These are phyloP conservation scores for Salvia miltiorrhiza DNA, from an alignment of 257 asterid genomes.

Conservation along the genomic window DNA sequence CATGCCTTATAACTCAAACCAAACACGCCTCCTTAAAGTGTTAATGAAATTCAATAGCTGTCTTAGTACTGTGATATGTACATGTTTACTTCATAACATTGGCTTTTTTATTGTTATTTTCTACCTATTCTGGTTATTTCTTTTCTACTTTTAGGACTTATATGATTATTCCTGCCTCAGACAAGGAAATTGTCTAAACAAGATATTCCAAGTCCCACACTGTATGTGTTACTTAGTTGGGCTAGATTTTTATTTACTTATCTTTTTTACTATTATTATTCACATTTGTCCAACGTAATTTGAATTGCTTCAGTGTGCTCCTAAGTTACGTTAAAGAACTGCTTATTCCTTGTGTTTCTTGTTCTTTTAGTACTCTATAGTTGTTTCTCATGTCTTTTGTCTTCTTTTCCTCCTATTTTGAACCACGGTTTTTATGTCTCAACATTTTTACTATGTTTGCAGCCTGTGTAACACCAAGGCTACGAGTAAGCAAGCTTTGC, in stretches of 20 bases:
- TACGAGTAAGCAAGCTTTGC: slow-evolving; percentile 89
- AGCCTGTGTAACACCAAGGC: slow-evolving; percentile 88
- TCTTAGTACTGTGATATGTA: neutral
- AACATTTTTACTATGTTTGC: slow-evolving; percentile 24
- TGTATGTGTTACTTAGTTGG: neutral
- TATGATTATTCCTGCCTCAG: neutral
- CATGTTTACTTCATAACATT: neutral
- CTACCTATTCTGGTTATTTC: neutral
- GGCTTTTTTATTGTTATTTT: neutral
- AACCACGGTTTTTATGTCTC: neutral
- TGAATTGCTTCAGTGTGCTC: neutral
- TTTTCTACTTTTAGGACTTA: neutral
- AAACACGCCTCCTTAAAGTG: too few relatives aligned
- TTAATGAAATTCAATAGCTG: neutral
- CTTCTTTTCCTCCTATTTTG: neutral
- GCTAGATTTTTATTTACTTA: neutral
- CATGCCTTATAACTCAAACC: too few relatives aligned
- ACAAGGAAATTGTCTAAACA: neutral
- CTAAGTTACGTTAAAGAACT: neutral
- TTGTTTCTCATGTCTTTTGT: neutral
- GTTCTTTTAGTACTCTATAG: neutral
- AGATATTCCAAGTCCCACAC: neutral
- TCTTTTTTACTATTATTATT: neutral
- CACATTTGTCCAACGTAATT: neutral
- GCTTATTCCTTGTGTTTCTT: neutral